These are phyloP conservation scores for Helianthus annuus DNA, from an alignment of 129 eudicot species.

Conservation along the genomic window HanXRQr2.0-SUNRISE NC_035447.2:45424645-45425144, in stretches of 20 bases:
- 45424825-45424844: constrained; percentile 81
- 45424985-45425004: no score
- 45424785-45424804: constrained; percentile 55
- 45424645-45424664: no score
- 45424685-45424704: constrained; percentile 18
- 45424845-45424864: constrained; percentile 56
- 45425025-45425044: no score
- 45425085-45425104: no score
- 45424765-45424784: constrained; percentile 64
- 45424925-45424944: constrained; percentile 68
- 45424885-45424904: constrained; percentile 56
- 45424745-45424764: constrained; percentile 64
- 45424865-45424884: constrained; percentile 61
- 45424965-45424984: no score
- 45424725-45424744: constrained; percentile 72
- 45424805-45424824: constrained; percentile 60
- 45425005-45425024: no score
- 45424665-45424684: no score
- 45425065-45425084: no score
- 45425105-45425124: no score
- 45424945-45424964: background rate
- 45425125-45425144: no score
- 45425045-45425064: no score
- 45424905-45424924: constrained; percentile 53
- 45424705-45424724: constrained; percentile 50